A percentile compares a stretch with the other conserved stretches of the same genome.
Conservation (phyloP, 345 rosid genomes). For the Sisymbrium irio region DNA sequence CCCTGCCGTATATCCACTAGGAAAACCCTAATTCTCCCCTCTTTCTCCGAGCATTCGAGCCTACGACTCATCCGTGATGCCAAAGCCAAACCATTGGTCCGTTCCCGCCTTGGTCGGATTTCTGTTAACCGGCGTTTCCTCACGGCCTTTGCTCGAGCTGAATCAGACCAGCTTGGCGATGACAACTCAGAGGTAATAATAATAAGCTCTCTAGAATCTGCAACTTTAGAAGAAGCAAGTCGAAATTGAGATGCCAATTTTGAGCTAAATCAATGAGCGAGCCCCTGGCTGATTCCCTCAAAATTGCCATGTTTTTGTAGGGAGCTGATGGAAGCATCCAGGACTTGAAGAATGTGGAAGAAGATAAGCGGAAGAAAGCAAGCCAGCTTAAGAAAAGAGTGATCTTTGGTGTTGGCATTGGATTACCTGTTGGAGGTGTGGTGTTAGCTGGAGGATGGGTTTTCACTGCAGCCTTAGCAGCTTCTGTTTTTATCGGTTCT, state of each 20-base stretch:
- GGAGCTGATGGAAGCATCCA: slow-evolving; percentile 39
- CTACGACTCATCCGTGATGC: slow-evolving; percentile 35
- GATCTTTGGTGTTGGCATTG: slow-evolving; percentile 77
- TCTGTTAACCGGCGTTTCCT: slow-evolving; percentile 38
- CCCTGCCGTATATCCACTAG: slow-evolving; percentile 41
- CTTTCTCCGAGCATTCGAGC: slow-evolving; percentile 24
- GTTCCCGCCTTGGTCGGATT: slow-evolving; percentile 24
- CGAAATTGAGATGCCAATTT: too few relatives aligned
- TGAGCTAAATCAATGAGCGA: too few relatives aligned
- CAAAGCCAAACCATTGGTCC: slow-evolving; percentile 16
- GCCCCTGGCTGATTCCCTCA: too few relatives aligned
- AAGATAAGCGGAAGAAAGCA: slow-evolving; percentile 41
- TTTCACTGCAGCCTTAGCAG: slow-evolving; percentile 60
- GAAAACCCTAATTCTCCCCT: slow-evolving; percentile 39
- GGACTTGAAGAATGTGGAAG: slow-evolving; percentile 35
- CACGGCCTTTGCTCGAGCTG: slow-evolving; percentile 49
- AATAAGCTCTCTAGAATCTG: neutral
- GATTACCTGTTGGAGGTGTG: slow-evolving; percentile 65
- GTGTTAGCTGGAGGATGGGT: slow-evolving; percentile 90
- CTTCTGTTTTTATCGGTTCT: slow-evolving; percentile 69
- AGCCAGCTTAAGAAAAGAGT: slow-evolving; percentile 66
- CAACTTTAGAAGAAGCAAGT: neutral
- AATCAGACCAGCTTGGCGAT: slow-evolving; percentile 42
- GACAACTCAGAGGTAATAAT: slow-evolving; percentile 41
- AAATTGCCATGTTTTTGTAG: too few relatives aligned